These are phyloP conservation scores for Penicillium riverlandense DNA, from an alignment of 495 filamentous ascomycete genomes.

Conservation along the genomic window DNA sequence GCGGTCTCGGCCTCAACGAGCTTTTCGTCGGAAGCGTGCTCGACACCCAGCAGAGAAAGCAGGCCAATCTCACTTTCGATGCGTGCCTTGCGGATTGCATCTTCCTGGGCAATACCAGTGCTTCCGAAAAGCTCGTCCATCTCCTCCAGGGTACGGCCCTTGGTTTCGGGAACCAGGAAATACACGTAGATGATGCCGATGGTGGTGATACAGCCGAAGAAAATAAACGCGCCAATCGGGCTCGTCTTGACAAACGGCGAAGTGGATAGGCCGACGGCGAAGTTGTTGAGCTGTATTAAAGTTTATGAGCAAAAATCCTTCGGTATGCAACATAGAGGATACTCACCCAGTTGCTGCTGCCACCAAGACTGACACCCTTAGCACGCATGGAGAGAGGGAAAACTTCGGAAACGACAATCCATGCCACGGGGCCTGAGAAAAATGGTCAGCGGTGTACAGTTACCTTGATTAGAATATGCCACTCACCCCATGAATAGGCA, in stretches of 20 bases:
- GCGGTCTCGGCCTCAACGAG: not conserved
- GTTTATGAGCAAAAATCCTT: not conserved
- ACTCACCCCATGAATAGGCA: conserved; percentile 34
- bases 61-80: conserved; percentile 31
- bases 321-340: not conserved
- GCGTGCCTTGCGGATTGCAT: conserved; percentile 21
- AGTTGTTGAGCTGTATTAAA: conserved; percentile 42
- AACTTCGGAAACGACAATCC: conserved; percentile 39
- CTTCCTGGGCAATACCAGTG: conserved; percentile 25
- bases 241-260: conserved; percentile 26
- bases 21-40: conserved; percentile 7
- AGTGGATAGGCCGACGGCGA: conserved; percentile 34
- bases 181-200: conserved; percentile 42
- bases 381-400: conserved; percentile 41
- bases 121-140: conserved; percentile 46
- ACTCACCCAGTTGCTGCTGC: conserved; percentile 36
- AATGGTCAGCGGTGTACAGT: not conserved
- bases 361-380: conserved; percentile 36
- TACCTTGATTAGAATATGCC: too few relatives aligned
- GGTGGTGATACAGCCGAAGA: conserved; percentile 41
- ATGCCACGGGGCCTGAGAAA: conserved; percentile 28
- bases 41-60: conserved; percentile 20
- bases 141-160: conserved; percentile 50
- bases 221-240: conserved; percentile 37
- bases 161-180: conserved; percentile 49